A percentile compares a stretch with the other conserved stretches of the same genome.
Conservation (phyloP, 805 yeast genomes). For the Wickerhamiella lipophila region DNA sequence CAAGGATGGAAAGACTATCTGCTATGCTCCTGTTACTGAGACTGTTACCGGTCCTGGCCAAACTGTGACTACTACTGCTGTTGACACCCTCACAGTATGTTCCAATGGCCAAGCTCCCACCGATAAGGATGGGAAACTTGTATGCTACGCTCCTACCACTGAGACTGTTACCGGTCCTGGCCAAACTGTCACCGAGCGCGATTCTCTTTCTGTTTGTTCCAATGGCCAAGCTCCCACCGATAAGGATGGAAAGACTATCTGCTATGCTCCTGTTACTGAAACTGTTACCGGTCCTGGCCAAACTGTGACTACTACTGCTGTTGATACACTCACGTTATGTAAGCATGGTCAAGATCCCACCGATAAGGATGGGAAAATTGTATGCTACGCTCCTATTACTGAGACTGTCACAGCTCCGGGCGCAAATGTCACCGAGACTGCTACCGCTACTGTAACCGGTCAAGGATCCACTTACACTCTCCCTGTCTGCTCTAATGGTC, state of each 20-base stretch:
- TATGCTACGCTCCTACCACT: conserved; percentile 6
- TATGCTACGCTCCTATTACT: conserved; percentile 9
- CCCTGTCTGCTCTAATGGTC: conserved; percentile 2
- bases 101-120: background rate
- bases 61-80: conserved; percentile 10
- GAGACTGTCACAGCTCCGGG: conserved; percentile 4
- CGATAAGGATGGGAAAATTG: background rate
- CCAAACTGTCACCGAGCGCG: background rate
- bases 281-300: conserved; percentile 5
- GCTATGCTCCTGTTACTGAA: conserved; percentile 5
- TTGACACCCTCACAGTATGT: background rate
- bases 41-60: conserved; percentile 5
- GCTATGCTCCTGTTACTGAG: conserved; percentile 5
- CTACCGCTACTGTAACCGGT: background rate
- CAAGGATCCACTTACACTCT: too few species aligned
- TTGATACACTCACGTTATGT: background rate
- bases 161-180: conserved; percentile 7
- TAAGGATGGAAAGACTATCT: conserved; percentile 1
- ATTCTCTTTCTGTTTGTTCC: background rate
- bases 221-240: background rate
- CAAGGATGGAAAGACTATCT: conserved; percentile 2
- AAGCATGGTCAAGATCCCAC: background rate
- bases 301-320: conserved; percentile 11
- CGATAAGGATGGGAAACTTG: background rate
- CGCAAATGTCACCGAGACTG: background rate